A percentile compares a stretch with the other conserved stretches of the same genome.
These are phyloP conservation scores for Abrus precatorius DNA, from an alignment of 306 rosid species.

Conservation along the genomic window DNA sequence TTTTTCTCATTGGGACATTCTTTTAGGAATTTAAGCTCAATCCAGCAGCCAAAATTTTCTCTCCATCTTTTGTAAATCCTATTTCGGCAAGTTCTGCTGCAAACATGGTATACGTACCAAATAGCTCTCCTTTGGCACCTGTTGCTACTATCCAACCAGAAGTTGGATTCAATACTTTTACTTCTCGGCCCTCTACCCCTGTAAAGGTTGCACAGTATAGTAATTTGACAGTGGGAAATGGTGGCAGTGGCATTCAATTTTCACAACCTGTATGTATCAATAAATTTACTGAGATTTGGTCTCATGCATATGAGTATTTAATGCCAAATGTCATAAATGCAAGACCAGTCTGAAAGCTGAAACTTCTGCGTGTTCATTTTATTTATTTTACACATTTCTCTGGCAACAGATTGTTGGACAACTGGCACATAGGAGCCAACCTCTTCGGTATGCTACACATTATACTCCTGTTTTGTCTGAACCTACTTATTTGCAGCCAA, in stretches of 20 bases:
- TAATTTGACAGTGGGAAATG: constrained; percentile 68
- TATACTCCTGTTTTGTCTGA: constrained; percentile 73
- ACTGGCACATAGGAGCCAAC: constrained; percentile 71
- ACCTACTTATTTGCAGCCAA: constrained; percentile 73
- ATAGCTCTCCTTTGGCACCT: constrained; percentile 60
- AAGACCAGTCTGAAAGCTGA: constrained; percentile 7
- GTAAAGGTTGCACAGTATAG: constrained; percentile 71
- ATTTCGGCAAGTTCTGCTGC: constrained; percentile 58
- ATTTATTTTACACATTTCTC: constrained; percentile 38
- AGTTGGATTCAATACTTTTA: constrained; percentile 57
- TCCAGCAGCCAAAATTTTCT: constrained; percentile 88
- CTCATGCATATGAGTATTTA: constrained; percentile 34
- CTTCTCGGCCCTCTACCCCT: constrained; percentile 69
- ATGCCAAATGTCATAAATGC: constrained; percentile 26
- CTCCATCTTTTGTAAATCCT: constrained; percentile 69
- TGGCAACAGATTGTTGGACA: constrained; percentile 75
- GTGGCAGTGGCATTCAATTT: constrained; percentile 74
- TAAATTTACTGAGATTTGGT: constrained; percentile 30
- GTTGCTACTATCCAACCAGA: constrained; percentile 71
- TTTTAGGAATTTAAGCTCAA: constrained; percentile 88
- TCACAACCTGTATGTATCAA: constrained; percentile 77
- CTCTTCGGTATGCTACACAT: constrained; percentile 70
- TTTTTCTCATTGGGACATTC: constrained; percentile 39
- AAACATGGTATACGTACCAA: constrained; percentile 72
- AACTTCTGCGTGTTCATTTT: constrained; percentile 32